phyloP scores from a whole-genome alignment of 192 early-diverging fungal genomes.

The Linderina pennispora region DNA sequence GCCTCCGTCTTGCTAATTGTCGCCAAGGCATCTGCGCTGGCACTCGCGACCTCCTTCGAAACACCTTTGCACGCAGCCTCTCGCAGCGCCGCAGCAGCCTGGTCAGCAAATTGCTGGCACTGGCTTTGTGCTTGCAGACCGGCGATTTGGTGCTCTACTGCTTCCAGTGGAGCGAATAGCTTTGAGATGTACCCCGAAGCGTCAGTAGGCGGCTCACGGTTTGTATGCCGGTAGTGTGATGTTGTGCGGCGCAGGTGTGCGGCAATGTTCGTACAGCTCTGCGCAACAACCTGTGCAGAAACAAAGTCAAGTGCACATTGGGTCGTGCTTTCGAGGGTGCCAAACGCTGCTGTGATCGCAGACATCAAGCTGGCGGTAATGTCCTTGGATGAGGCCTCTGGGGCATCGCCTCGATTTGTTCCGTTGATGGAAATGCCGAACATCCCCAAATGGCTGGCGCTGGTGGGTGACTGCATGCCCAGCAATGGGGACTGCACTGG shows the following conservation, averaged over 20 bases:
- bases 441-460: too few species aligned
- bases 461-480: too few species aligned
- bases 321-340: constrained; percentile 2
- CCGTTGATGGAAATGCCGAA: too few species aligned
- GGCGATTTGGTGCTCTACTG: constrained; percentile 6
- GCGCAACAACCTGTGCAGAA: constrained; percentile 6
- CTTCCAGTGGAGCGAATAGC: constrained; percentile 10
- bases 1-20: constrained; percentile 43
- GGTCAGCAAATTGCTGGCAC: not conserved
- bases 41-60: constrained; percentile 20
- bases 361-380: constrained; percentile 3
- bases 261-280: constrained; percentile 15
- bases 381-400: too few species aligned
- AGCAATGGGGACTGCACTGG: too few species aligned
- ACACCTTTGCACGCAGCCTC: constrained; percentile 5
- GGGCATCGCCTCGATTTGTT: too few species aligned
- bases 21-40: constrained; percentile 18
- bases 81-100: constrained; percentile 9
- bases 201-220: constrained; percentile 16
- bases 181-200: constrained; percentile 22
- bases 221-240: constrained; percentile 37
- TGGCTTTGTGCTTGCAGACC: not conserved
- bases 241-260: constrained; percentile 38
- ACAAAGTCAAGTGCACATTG: constrained; percentile 3
- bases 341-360: constrained; percentile 7